Conservation (phyloP, 345 rosid genomes). For the Salix exigua region DNA sequence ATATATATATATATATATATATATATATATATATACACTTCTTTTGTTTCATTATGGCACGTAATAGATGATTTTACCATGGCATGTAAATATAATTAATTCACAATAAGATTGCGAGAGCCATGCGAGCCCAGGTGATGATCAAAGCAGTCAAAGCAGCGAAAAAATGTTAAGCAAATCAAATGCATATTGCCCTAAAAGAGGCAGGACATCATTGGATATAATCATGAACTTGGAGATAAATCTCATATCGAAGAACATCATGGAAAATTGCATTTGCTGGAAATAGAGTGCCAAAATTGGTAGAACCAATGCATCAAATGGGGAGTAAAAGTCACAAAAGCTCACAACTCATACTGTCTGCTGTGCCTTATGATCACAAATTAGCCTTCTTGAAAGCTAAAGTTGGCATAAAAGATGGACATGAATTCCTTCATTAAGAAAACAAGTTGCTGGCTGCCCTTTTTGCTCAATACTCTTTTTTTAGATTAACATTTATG, state of each 20-base stretch:
- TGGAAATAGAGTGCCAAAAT: not conserved
- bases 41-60: not conserved
- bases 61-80: not conserved
- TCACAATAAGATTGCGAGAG: not conserved
- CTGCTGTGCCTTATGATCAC: constrained; percentile 5
- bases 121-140: constrained; percentile 12
- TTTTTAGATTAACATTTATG: no score
- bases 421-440: not conserved
- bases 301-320: not conserved
- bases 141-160: constrained; percentile 3
- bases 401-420: not conserved
- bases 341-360: not conserved
- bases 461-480: not conserved
- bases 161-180: not conserved
- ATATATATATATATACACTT: not conserved
- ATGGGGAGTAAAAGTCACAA: not conserved
- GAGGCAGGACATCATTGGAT: not conserved
- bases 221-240: not conserved
- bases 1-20: no score
- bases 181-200: not conserved
- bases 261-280: not conserved
- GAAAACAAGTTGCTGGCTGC: not conserved
- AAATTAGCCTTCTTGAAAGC: not conserved
- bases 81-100: not conserved
- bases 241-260: not conserved